These are phyloP conservation scores for Suhomyces panamericanus DNA, from an alignment of 1,139 yeast genomes.

Conservation along the genomic window DNA sequence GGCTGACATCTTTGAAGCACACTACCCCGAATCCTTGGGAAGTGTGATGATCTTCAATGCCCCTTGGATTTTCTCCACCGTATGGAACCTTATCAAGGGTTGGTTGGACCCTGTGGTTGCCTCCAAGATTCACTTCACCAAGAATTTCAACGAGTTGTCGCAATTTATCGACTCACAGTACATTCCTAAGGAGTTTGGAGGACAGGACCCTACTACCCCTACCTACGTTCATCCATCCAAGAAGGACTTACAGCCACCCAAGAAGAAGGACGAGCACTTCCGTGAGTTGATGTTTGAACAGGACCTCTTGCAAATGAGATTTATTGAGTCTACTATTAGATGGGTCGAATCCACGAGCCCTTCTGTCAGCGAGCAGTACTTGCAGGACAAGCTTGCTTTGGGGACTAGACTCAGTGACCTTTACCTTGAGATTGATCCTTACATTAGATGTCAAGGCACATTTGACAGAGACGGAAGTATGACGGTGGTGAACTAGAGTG, in stretches of 20 bases:
- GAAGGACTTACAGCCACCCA: slow-evolving; percentile 30
- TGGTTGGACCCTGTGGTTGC: slow-evolving; percentile 53
- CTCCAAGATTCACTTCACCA: slow-evolving; percentile 46
- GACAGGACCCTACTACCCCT: slow-evolving; percentile 31
- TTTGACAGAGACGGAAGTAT: slow-evolving; percentile 39
- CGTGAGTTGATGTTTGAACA: slow-evolving; percentile 31
- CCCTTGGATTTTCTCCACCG: slow-evolving; percentile 51
- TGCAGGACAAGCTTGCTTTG: slow-evolving; percentile 40
- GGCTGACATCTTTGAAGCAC: slow-evolving; percentile 48
- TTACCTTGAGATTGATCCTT: slow-evolving; percentile 42
- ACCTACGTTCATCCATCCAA: slow-evolving; percentile 33
- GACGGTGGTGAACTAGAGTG: slow-evolving; percentile 3
- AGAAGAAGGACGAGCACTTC: slow-evolving; percentile 32
- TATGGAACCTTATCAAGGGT: slow-evolving; percentile 47
- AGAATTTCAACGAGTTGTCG: slow-evolving; percentile 35
- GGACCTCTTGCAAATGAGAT: slow-evolving; percentile 31
- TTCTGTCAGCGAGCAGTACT: slow-evolving; percentile 38
- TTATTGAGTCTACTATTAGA: slow-evolving; percentile 38
- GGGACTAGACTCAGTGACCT: slow-evolving; percentile 31
- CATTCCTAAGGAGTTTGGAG: slow-evolving; percentile 45
- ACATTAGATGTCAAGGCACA: slow-evolving; percentile 39
- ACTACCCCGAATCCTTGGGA: slow-evolving; percentile 50
- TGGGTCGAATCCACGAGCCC: slow-evolving; percentile 49
- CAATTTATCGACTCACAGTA: slow-evolving; percentile 34
- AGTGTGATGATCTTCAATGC: slow-evolving; percentile 44